Base-by-base conservation (phyloP, 208 protist species). In the Polymyxa betae region DNA sequence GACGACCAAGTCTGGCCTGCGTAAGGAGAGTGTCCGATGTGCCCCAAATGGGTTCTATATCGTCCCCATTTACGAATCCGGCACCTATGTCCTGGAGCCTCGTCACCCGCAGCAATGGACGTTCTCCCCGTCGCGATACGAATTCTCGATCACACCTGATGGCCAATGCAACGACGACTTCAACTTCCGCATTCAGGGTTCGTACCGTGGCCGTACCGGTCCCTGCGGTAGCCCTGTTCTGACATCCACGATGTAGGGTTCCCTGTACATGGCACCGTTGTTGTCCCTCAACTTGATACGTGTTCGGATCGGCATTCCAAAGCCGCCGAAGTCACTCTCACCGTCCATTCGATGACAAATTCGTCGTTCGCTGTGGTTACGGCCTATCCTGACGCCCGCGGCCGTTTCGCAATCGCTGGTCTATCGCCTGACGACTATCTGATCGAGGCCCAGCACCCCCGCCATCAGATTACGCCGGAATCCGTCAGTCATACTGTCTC, bases 1-100 rank as follows among this genome's bases (percentile, higher is more conserved):
- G 35, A 38, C n/a, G 72, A 82, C 72, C 35, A 45, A 35, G 72
- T 45, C n/a, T 5, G 72, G 72, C 5, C n/a, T 82, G 16, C 72
- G n/a, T 5, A 82, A 82, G 72, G 72, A 82, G 16, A 82, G 72
- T n/a, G 72, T 82, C 5, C 16, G 35, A 5, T 82, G 72, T 43
- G 72, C 72, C 35, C 72, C 72, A 5, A 82, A 82, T 43, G 72
- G 72, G 5, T 82, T 82, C 72, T 82, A 82, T 43, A 82, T 5
- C 35, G 72, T 35, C 16, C 72, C n/a, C 72, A 43, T 82, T 35
- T 82, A 82, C 72, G 72, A 82, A 43, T 20, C 16, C n/a, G 72
- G 72, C 35, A 38, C 72, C 16, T 82, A 38, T n/a, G 12, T 45
- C 12, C n/a, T 82, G 10, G 10, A 12, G n/a, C 16, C 35, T 82